Base-by-base conservation (phyloP, 352 stramenopile species). In the Phytophthora tentaculata region DNA sequence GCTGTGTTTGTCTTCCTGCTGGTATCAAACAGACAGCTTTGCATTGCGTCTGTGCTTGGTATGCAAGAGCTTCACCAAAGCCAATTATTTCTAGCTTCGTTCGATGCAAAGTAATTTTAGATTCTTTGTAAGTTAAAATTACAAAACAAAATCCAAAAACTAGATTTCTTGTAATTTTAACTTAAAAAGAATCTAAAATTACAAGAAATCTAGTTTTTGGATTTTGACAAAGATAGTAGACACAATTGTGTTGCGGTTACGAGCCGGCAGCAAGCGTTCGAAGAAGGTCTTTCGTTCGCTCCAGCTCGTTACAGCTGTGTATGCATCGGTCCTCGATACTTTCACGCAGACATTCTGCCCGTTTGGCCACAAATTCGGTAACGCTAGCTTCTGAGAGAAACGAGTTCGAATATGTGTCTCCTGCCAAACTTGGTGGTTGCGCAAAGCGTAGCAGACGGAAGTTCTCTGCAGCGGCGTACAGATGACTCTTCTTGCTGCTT, bases 371-470 rank as follows among this genome's bases (percentile, higher is more conserved):
- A n/a, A 56, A n/a, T 2, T 59, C 58, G 28, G 55, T 55, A 17
- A 54, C 56, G 32, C 23, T 71, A 1, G 60, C 48, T 29, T 9
- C 52, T 37, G 67, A 62, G 16, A 51, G 35, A 12, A 56, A 67
- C 1, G 69, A 70, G 9, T n/a, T n/a, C n/a, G n/a, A n/a, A n/a
- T 49, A 29, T 4, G 37, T 45, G 16, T 66, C 55, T 2, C 61
- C 63, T 29, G 71, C 71, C 17, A 73, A 35, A 1, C 43, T 67
- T 29, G 71, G 62, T 2, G 68, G 75, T 28, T 83, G 79, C 5
- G 76, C 76, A 54, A 89, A 89, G 9, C 81, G 77, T 12, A 88
- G 53, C 13, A 89, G 67, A 55, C 79, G 75, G 37, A 81, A 76
- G 4, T 70, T 70, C 47, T 89, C 77, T 2, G 79, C 79, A 1